Evolutionary conservation across 2,329 filamentous ascomycete genomes (phyloP), one percentile per base, ranked within the genome.

Genomic region (Ophiocordyceps unilateralis): DNA sequence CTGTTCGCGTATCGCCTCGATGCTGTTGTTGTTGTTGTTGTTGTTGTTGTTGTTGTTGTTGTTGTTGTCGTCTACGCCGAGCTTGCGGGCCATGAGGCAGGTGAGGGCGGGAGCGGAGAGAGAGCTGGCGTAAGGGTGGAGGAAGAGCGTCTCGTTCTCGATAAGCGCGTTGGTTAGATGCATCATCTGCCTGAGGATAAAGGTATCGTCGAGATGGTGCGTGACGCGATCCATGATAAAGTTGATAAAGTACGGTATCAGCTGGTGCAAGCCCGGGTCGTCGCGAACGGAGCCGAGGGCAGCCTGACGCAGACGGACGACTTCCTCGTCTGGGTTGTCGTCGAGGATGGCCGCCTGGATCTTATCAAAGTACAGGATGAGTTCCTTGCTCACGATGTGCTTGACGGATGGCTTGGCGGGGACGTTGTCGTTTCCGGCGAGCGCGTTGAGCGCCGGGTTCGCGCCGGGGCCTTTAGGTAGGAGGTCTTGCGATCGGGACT

Each of bases 141-240:
- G 60, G 61, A 86, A 93, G 30, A 95, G 75, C 49, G 78, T 78
- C 45, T 78, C 74, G 57, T 95, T 96, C 50, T 81, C 75, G 41
- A 95, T 81, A 41, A 98, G 68, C 2, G 89, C 85, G 41, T 83
- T 76, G 1, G 84, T 81, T 46, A 96, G 76, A 54, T 87, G 81
- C 82, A 98, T 89, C 76, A 93, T 91, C 59, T 93, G 86, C 19
- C 78, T 80, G 20, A 98, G 70, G 5, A 87, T 77, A 57, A 95
- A 95, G 2, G 88, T 73, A 58, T 93, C 84, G 62, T 93, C 88
- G 49, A 94, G 73, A 51, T 81, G 83, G 59, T 98, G 91, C 1
- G 91, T 96, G 41, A 98, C 86, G 61, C 94, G 91, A 59, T 95
- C 89, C 19, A 87, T 81, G 53, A 96, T 83, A 60, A 94, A 96